These are phyloP conservation scores for Ziziphus jujuba DNA, from an alignment of 306 rosid species.

Conservation along the genomic window DNA sequence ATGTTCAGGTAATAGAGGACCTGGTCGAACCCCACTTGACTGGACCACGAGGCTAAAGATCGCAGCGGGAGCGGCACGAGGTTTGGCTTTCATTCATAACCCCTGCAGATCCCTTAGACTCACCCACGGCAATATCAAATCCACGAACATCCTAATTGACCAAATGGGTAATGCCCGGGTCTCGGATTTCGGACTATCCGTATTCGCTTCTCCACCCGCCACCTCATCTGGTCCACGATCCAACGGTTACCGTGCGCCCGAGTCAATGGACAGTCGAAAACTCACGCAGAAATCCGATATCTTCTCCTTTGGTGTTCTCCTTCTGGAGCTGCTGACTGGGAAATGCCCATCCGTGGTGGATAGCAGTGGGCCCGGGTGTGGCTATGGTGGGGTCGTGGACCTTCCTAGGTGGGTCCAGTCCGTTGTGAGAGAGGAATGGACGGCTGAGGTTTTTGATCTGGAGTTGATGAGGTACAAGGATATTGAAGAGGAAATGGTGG, in stretches of 20 bases:
- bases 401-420: slow-evolving; percentile 88
- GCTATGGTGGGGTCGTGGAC: slow-evolving; percentile 47
- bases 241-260: slow-evolving; percentile 83
- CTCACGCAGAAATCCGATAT: slow-evolving; percentile 68
- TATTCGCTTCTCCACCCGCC: slow-evolving; percentile 35
- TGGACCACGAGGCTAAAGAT: slow-evolving; percentile 85
- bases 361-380: slow-evolving; percentile 42
- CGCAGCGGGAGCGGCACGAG: slow-evolving; percentile 80
- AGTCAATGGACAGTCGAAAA: slow-evolving; percentile 56
- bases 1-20: slow-evolving; percentile 78
- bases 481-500: slow-evolving; percentile 93
- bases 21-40: slow-evolving; percentile 84
- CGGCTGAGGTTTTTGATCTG: slow-evolving; percentile 90
- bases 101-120: slow-evolving; percentile 60
- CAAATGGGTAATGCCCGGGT: slow-evolving; percentile 54
- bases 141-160: slow-evolving; percentile 75
- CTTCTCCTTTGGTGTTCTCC: slow-evolving; percentile 72
- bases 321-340: slow-evolving; percentile 81
- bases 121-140: slow-evolving; percentile 81
- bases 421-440: slow-evolving; percentile 92
- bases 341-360: slow-evolving; percentile 70
- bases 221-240: slow-evolving; percentile 30
- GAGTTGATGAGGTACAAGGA: slow-evolving; percentile 91
- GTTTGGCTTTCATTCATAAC: slow-evolving; percentile 68
- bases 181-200: slow-evolving; percentile 73